Base-by-base conservation (phyloP, 768 basidiomycete species). In the Suillus subluteus region DNA sequence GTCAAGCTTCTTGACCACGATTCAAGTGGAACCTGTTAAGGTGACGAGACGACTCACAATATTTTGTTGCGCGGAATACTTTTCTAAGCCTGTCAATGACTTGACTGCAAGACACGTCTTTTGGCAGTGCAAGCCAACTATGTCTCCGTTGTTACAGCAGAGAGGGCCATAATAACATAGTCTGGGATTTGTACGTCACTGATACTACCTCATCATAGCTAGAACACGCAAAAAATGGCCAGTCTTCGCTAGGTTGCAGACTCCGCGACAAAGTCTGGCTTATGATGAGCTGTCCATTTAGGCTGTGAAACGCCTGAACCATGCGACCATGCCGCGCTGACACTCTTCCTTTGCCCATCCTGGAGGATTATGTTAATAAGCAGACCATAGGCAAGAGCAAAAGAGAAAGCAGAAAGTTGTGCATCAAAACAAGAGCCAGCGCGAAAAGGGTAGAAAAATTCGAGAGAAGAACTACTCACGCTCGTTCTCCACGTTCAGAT, bases 331-430 rank as follows among this genome's bases (percentile, higher is more conserved):
- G 61, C 81, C 79, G 2, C 79, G 75, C 6, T 84, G 84, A 11
- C 81, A 81, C 63, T 84, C 81, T 67, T 86, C 84, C 70, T 84
- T 85, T 2, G 82, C 83, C 84, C 84, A 85, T 18, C 52, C 30
- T 54, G 8, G 16, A 9, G 15, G 7, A 26, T 52, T 12, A n/a
- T 26, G 15, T 30, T 18, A 30, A 30, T 18, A 54, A 54, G 2
- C 15, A 54, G 52, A 54, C 0, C 3, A 30, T 30, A 15, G 26
- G 9, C 16, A 54, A 54, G 26, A 48, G 9, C 11, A 46, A 9
- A 46, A n/a, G 21, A n/a, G 44, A 46, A n/a, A n/a, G 21, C 4
- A 46, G 44, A 12, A 23, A 50, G 6, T 7, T 50, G n/a, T 50
- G 15, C 4, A 15, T 30, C 8, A 18, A 15, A 54, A 54, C 52